A percentile compares a stretch with the other conserved stretches of the same genome.
These are phyloP conservation scores for Leishmania gerbilli DNA, from an alignment of 208 protist genomes.

Conservation along the genomic window DNA sequence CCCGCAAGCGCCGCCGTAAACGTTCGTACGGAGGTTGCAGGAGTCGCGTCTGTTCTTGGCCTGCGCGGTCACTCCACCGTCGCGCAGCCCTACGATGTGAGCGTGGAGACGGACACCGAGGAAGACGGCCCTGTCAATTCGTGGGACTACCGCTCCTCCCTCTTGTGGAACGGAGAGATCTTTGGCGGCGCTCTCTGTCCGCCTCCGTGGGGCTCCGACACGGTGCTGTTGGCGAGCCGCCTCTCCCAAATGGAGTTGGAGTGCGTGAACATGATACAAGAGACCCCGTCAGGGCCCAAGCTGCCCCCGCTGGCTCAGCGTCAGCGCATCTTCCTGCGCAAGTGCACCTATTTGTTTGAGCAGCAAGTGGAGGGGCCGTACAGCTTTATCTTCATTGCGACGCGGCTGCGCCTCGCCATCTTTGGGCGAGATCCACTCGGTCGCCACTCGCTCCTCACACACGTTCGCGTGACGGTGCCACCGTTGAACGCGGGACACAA, in stretches of 20 bases:
- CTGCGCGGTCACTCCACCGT: constrained; percentile 57
- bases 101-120: constrained; percentile 40
- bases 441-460: constrained; percentile 80
- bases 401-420: constrained; percentile 59
- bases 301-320: constrained; percentile 32
- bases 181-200: constrained; percentile 75
- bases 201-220: constrained; percentile 73
- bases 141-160: constrained; percentile 42
- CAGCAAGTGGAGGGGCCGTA: constrained; percentile 80
- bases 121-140: constrained; percentile 29
- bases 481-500: neutral
- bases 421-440: constrained; percentile 92
- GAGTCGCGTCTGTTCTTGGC: constrained; percentile 62
- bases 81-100: constrained; percentile 75
- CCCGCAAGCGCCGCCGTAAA: neutral
- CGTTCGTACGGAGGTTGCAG: constrained; percentile 47
- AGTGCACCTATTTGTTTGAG: constrained; percentile 73
- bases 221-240: constrained; percentile 54
- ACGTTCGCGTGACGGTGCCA: constrained; percentile 33
- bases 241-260: constrained; percentile 64
- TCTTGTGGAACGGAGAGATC: constrained; percentile 90
- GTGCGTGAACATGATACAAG: constrained; percentile 20
- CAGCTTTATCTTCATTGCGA: constrained; percentile 80
- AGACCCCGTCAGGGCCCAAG: neutral
- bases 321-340: constrained; percentile 53